Percentiles rank a stretch among this genome's conserved stretches.
Conservation (phyloP, 176 grass and related monocot genomes). For the Alopecurus myosuroides region DNA sequence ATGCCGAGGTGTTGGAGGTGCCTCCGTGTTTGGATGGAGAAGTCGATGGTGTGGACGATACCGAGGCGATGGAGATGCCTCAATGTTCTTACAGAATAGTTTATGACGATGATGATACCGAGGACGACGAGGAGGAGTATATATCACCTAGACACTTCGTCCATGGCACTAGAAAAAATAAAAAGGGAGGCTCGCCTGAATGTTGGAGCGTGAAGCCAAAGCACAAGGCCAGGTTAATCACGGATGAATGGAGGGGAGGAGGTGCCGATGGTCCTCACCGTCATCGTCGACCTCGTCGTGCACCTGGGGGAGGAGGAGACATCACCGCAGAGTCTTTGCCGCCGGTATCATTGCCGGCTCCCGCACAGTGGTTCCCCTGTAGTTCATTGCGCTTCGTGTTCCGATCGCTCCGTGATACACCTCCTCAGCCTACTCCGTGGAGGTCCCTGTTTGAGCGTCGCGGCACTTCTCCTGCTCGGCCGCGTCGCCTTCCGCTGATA, state of each 20-base stretch:
- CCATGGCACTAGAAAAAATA: not conserved
- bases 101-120: not conserved
- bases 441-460: not conserved
- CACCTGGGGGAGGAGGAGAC: not conserved
- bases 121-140: not conserved
- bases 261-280: not conserved
- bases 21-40: not conserved
- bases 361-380: not conserved
- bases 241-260: not conserved
- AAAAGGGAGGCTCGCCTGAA: not conserved
- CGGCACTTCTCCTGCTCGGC: not conserved
- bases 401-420: not conserved
- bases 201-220: not conserved
- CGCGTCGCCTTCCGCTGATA: not conserved
- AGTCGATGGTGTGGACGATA: not conserved
- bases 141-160: not conserved
- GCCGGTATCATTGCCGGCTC: not conserved
- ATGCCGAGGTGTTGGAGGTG: not conserved
- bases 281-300: not conserved
- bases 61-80: not conserved
- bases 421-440: not conserved
- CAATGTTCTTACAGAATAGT: not conserved
- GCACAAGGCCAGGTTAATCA: not conserved
- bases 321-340: not conserved
- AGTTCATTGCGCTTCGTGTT: not conserved